phyloP scores from a whole-genome alignment of 106 monocot genomes.

The Dioscorea zingiberensis region DNA sequence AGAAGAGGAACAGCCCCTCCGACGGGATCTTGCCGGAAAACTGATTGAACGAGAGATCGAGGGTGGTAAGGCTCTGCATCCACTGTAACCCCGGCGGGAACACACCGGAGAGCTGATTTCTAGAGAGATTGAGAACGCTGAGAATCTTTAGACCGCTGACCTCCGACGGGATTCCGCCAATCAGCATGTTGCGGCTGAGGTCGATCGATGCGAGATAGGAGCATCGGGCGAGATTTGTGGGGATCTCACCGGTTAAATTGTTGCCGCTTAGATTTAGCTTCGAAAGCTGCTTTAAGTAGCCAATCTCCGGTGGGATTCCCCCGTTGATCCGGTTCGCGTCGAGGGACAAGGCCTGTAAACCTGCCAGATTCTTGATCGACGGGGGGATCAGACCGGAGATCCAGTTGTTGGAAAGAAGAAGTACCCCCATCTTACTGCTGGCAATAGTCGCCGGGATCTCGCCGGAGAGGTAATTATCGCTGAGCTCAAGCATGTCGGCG shows the following conservation, averaged over 20 bases:
- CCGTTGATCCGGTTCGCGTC: conserved; percentile 18
- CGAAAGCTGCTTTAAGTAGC: conserved; percentile 21
- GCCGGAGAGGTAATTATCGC: conserved; percentile 31
- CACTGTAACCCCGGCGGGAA: conserved; percentile 48
- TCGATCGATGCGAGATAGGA: not conserved
- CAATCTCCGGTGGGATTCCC: conserved; percentile 22
- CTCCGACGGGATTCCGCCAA: not conserved
- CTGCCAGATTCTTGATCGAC: conserved; percentile 19
- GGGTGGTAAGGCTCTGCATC: conserved; percentile 69
- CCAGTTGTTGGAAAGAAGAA: conserved; percentile 29
- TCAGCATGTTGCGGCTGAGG: conserved; percentile 6
- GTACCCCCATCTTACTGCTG: conserved; percentile 9
- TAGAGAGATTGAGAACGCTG: conserved; percentile 69
- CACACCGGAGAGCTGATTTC: conserved; percentile 44
- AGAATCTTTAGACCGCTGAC: conserved; percentile 27
- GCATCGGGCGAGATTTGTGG: conserved; percentile 13
- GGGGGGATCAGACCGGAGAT: conserved; percentile 22
- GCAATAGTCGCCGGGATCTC: conserved; percentile 15
- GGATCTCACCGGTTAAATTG: conserved; percentile 11
- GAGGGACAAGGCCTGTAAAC: conserved; percentile 19
- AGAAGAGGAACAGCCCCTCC: conserved; percentile 77
- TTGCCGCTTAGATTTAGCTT: conserved; percentile 31
- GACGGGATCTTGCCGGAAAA: conserved; percentile 50
- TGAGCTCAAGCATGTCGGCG: conserved; percentile 36
- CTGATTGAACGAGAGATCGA: conserved; percentile 79